A percentile compares a stretch with the other conserved stretches of the same genome.
Conservation (phyloP, 345 rosid species). For the Microcos paniculata region DNA sequence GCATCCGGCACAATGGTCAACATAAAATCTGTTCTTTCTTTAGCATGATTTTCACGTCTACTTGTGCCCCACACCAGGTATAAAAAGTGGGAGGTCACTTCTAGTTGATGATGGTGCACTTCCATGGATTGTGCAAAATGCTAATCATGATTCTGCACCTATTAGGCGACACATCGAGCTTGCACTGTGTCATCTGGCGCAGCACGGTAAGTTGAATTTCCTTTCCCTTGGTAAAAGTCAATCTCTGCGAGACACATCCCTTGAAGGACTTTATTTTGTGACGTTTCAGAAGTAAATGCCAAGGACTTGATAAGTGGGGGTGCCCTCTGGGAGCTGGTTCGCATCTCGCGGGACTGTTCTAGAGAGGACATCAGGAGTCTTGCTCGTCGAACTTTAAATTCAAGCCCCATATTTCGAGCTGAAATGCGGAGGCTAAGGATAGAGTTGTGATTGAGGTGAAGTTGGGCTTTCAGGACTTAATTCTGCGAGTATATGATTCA, state of each 20-base stretch:
- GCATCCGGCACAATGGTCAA: neutral
- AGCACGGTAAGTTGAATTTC: constrained; percentile 61
- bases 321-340: constrained; percentile 94
- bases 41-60: constrained; percentile 2
- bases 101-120: constrained; percentile 91
- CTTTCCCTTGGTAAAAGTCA: neutral
- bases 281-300: constrained; percentile 79
- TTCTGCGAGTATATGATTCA: neutral
- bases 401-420: constrained; percentile 59
- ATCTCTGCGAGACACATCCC: neutral
- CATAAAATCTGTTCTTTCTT: neutral
- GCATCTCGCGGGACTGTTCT: constrained; percentile 86
- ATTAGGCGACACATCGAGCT: constrained; percentile 97
- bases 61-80: constrained; percentile 40
- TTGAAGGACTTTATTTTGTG: neutral
- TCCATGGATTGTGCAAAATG: constrained; percentile 97
- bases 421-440: constrained; percentile 73
- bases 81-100: constrained; percentile 73
- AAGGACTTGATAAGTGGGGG: constrained; percentile 92
- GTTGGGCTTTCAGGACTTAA: too few species aligned
- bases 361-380: constrained; percentile 91
- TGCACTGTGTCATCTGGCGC: constrained; percentile 95
- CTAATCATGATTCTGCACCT: constrained; percentile 81
- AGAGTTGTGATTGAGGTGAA: constrained; percentile 42
- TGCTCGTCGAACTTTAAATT: constrained; percentile 72